These are phyloP conservation scores for Dichotomopilus funicola DNA, from an alignment of 2,329 filamentous ascomycete genomes.

Conservation along the genomic window DNA sequence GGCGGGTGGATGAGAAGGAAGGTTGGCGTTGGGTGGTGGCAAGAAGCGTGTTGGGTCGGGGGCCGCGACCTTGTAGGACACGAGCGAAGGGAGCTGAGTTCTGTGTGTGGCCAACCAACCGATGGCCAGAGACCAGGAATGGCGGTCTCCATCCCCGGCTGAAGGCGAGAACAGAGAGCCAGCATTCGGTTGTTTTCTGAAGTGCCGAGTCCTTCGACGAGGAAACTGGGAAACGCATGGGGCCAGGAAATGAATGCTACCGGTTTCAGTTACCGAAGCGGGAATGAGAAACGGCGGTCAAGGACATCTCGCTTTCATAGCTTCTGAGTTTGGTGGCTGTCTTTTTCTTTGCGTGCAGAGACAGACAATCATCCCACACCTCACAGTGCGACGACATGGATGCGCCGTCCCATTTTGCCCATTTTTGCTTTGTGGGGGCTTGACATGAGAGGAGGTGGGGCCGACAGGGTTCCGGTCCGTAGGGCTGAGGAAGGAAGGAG, in stretches of 20 bases:
- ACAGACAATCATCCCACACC: too few species aligned
- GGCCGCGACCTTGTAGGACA: background rate
- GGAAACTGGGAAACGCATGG: background rate
- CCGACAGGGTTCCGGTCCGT: constrained; percentile 4
- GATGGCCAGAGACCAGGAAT: constrained; percentile 11
- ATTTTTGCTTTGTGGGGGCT: background rate
- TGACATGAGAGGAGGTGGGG: background rate
- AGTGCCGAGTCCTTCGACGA: background rate
- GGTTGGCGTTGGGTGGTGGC: constrained; percentile 5
- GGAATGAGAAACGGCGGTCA: constrained; percentile 7
- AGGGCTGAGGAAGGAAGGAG: constrained; percentile 11
- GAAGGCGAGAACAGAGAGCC: background rate
- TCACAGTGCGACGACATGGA: too few species aligned
- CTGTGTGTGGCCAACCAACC: constrained; percentile 15
- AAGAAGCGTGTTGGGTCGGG: constrained; percentile 2
- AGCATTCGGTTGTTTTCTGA: background rate
- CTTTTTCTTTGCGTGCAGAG: too few species aligned
- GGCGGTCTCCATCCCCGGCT: constrained; percentile 17
- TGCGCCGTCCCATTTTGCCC: too few species aligned
- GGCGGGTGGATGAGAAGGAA: background rate
- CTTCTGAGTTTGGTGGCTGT: too few species aligned
- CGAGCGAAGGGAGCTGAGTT: constrained; percentile 16
- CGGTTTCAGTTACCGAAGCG: background rate
- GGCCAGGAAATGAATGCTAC: background rate
- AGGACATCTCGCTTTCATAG: background rate